phyloP scores from a whole-genome alignment of 2,329 filamentous ascomycete species.

The Myrmaecium sp. region DNA sequence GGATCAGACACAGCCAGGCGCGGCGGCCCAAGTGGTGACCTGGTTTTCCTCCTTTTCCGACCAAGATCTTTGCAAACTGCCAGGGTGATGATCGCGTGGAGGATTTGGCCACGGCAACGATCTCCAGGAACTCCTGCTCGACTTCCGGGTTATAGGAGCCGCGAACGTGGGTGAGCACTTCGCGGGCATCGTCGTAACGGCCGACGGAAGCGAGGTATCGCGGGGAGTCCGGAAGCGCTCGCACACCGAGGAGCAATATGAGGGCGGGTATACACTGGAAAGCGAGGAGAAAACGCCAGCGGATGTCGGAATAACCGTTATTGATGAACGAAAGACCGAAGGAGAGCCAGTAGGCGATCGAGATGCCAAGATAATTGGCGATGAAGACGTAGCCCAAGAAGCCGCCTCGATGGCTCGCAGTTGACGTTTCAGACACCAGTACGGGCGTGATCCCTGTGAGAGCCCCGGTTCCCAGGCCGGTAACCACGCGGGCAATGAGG shows the following conservation, averaged over 20 bases:
- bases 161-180: conserved; percentile 12
- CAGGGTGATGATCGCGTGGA: conserved; percentile 19
- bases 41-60: conserved; percentile 15
- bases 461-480: conserved; percentile 34
- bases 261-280: conserved; percentile 28
- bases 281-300: conserved; percentile 13
- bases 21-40: conserved; percentile 20
- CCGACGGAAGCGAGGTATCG: conserved; percentile 15
- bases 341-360: conserved; percentile 10
- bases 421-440: conserved; percentile 4
- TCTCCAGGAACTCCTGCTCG: conserved; percentile 17
- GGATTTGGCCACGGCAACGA: conserved; percentile 15
- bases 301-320: conserved; percentile 8
- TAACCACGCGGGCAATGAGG: conserved; percentile 31
- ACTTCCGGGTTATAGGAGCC: conserved; percentile 14
- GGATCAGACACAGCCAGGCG: conserved; percentile 27
- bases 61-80: conserved; percentile 21
- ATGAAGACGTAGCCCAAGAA: conserved; percentile 21
- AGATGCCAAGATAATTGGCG: conserved; percentile 36
- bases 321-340: conserved; percentile 10
- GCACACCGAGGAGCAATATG: conserved; percentile 21
- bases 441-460: conserved; percentile 6
- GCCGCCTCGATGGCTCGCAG: conserved; percentile 4
- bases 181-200: conserved; percentile 15
- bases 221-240: conserved; percentile 30